phyloP scores from a whole-genome alignment of 306 rosid genomes.

The Herpetospermum pedunculosum region DNA sequence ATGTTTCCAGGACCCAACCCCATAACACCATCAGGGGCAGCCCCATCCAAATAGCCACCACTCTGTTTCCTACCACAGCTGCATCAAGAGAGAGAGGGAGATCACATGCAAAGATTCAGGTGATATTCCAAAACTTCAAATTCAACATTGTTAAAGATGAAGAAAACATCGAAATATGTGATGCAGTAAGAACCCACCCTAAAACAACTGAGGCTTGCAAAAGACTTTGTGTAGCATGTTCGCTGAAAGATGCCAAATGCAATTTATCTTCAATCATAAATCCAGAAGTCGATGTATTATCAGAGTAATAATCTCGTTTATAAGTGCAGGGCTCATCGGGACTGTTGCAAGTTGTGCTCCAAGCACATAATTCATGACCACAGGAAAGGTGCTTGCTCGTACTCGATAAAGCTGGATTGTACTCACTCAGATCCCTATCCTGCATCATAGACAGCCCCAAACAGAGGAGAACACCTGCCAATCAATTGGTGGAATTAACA shows the following conservation, averaged over 20 bases:
- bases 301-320: slow-evolving; percentile 32
- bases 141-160: background rate
- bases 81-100: slow-evolving; percentile 13
- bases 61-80: slow-evolving; percentile 57
- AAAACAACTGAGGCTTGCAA: slow-evolving; percentile 55
- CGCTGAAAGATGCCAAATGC: slow-evolving; percentile 36
- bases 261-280: slow-evolving; percentile 57
- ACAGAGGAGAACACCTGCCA: slow-evolving; percentile 69
- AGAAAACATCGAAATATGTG: background rate
- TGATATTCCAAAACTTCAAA: background rate
- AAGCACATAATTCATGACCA: slow-evolving; percentile 50
- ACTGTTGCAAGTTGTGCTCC: slow-evolving; percentile 37
- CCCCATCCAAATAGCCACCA: slow-evolving; percentile 50
- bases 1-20: slow-evolving; percentile 58
- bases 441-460: slow-evolving; percentile 72
- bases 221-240: slow-evolving; percentile 19
- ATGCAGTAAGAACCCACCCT: slow-evolving; percentile 34
- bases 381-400: slow-evolving; percentile 58
- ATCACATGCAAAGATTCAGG: background rate
- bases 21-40: slow-evolving; percentile 58
- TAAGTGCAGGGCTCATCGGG: slow-evolving; percentile 50
- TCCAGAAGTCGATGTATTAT: slow-evolving; percentile 63
- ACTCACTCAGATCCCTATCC: slow-evolving; percentile 74
- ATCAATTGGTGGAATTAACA: slow-evolving; percentile 60
- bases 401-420: slow-evolving; percentile 43